phyloP scores from a whole-genome alignment of 1,139 yeast genomes.

The Zhuliangozyma parablackwelliae region DNA sequence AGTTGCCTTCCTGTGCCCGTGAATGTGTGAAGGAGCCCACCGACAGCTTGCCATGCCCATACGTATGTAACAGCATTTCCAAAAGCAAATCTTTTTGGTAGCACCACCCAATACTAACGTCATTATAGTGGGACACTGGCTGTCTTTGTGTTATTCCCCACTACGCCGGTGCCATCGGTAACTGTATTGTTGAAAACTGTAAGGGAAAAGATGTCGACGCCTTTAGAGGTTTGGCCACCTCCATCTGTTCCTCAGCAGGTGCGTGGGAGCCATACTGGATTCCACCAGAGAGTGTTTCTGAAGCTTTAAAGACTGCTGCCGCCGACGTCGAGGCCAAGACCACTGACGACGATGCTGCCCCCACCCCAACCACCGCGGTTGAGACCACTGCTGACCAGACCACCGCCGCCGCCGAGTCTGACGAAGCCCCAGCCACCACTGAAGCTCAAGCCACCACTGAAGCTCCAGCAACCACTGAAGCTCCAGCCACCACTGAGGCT shows the following conservation, averaged over 20 bases:
- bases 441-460: constrained; percentile 6
- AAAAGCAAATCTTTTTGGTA: no score
- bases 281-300: constrained; percentile 14
- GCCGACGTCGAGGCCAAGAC: constrained; percentile 8
- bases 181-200: constrained; percentile 28
- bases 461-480: constrained; percentile 5
- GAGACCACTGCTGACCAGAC: constrained; percentile 8
- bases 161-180: constrained; percentile 23
- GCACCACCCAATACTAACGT: no score
- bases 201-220: constrained; percentile 18
- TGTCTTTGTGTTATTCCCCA: constrained; percentile 34
- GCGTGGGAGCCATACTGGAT: constrained; percentile 24
- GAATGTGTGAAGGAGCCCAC: constrained; percentile 22
- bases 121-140: constrained; percentile 41
- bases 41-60: constrained; percentile 30
- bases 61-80: no score
- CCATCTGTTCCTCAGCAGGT: constrained; percentile 25
- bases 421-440: constrained; percentile 5
- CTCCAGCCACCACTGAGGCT: neutral
- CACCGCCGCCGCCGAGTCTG: constrained; percentile 6
- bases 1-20: constrained; percentile 27
- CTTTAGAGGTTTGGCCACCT: constrained; percentile 22
- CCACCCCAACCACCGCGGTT: constrained; percentile 7
- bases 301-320: constrained; percentile 8
- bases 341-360: constrained; percentile 5